Conservation (phyloP, 805 yeast species). For the Candida coquimbonensis region DNA sequence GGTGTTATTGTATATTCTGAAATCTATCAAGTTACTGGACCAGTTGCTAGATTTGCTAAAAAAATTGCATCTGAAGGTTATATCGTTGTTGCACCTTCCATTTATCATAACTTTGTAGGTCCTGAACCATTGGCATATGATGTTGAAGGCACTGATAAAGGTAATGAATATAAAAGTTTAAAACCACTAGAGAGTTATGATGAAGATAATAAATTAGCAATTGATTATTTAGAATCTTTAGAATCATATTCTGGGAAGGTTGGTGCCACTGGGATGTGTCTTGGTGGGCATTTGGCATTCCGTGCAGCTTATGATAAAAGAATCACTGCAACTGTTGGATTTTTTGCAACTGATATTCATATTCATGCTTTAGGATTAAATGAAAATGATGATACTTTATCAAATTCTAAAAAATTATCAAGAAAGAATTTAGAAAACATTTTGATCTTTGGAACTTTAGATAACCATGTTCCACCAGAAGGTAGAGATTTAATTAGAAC, state of each 20-base stretch:
- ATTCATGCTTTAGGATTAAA: constrained; percentile 59
- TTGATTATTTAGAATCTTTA: constrained; percentile 53
- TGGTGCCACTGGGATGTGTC: constrained; percentile 84
- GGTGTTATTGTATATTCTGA: constrained; percentile 76
- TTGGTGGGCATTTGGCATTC: constrained; percentile 78
- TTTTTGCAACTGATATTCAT: constrained; percentile 79
- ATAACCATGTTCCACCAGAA: constrained; percentile 71
- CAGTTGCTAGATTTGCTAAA: constrained; percentile 71
- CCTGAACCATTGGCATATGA: constrained; percentile 64
- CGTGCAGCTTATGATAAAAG: constrained; percentile 62
- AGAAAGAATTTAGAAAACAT: constrained; percentile 48
- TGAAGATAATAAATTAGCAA: constrained; percentile 59
- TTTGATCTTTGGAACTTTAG: constrained; percentile 71
- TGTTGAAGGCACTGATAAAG: constrained; percentile 65
- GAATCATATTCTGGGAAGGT: constrained; percentile 63
- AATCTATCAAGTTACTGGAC: constrained; percentile 79
- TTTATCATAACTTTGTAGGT: constrained; percentile 64
- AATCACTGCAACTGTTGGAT: constrained; percentile 62
- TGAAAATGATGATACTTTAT: constrained; percentile 56
- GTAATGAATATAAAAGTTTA: constrained; percentile 57
- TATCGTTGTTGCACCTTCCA: constrained; percentile 72
- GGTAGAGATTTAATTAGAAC: constrained; percentile 69
- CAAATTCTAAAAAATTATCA: constrained; percentile 45
- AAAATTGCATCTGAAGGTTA: constrained; percentile 76
- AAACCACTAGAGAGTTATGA: constrained; percentile 70